Base-by-base conservation (phyloP, 768 basidiomycete genomes). In the Mycena alexandri region DNA sequence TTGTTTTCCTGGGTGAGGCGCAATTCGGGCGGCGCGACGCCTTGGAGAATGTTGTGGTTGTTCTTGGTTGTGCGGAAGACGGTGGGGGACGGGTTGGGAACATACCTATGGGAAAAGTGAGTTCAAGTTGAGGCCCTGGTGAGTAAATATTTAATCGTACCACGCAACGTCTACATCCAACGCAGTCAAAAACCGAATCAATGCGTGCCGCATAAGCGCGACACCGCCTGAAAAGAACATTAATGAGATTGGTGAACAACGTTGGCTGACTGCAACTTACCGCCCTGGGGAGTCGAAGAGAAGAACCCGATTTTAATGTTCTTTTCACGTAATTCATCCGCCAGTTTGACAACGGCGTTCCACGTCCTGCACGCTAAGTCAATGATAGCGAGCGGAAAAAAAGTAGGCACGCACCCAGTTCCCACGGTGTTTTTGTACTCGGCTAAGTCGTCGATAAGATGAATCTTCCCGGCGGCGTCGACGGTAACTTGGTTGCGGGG, bases 41-140 rank as follows among this genome's bases (percentile, higher is more conserved):
- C 96, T 88, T 98, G 95, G 24, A 97, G 84, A 76, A 94, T 94
- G 80, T 95, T 95, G 87, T 95, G 93, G 83, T 94, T 94, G 93
- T 94, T 94, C 85, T 93, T 93, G 71, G 95, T 96, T 67, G 93
- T 95, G 70, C 95, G 90, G 87, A 96, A 97, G 43, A 97, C 93
- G 69, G 86, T 88, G 1, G 95, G 95, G 51, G 94, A 90, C 24
- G 93, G 92, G 81, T 94, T 94, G 52, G 93, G 93, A 36, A 95
- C 93, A 80, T 94, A 94, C 91, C 91, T 93, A 68, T 53, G 51
- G 52, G 24, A 53, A 53, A 72, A 70, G 69, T 65, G 68, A 53
- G 52, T 55, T 17, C 50, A 50, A 41, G 34, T 54, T 25, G 33
- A 42, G 29, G 67, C 61, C 44, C 34, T 61, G 42, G 9, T 38